Percentiles rank a stretch among this genome's conserved stretches.
These are phyloP conservation scores for Pythium phragmiticola DNA, from an alignment of 352 stramenopile genomes.

Conservation along the genomic window DNA sequence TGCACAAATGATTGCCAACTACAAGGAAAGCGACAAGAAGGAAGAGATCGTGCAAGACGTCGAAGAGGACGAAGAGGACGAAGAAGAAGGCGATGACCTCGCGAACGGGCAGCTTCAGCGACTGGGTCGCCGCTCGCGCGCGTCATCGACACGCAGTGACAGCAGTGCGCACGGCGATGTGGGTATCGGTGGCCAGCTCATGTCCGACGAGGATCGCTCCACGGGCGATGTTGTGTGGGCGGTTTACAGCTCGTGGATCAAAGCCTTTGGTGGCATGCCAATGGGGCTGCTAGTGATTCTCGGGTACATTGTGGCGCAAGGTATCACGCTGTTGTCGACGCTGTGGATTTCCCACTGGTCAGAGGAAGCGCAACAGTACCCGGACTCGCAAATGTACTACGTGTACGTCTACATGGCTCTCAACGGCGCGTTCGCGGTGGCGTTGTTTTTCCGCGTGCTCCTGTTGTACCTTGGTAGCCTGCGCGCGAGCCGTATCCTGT, in stretches of 20 bases:
- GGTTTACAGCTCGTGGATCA: slow-evolving; percentile 64
- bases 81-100: slow-evolving; percentile 19
- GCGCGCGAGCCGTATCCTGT: slow-evolving; percentile 61
- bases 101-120: slow-evolving; percentile 15
- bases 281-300: slow-evolving; percentile 55
- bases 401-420: slow-evolving; percentile 86
- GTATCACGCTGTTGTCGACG: slow-evolving; percentile 52
- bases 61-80: slow-evolving; percentile 37
- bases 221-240: slow-evolving; percentile 69
- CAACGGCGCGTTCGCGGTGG: slow-evolving; percentile 52
- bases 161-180: slow-evolving; percentile 35
- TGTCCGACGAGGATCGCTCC: slow-evolving; percentile 71
- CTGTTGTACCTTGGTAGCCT: slow-evolving; percentile 66
- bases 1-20: slow-evolving; percentile 65
- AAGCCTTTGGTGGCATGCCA: slow-evolving; percentile 58
- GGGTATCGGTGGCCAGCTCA: slow-evolving; percentile 39
- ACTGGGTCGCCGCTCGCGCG: slow-evolving; percentile 43
- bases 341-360: slow-evolving; percentile 96
- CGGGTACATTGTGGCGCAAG: slow-evolving; percentile 52
- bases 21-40: slow-evolving; percentile 57
- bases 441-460: slow-evolving; percentile 62
- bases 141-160: slow-evolving; percentile 58
- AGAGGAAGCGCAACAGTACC: slow-evolving; percentile 54
- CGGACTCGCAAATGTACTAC: slow-evolving; percentile 72
- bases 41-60: slow-evolving; percentile 34